phyloP scores from a whole-genome alignment of 345 rosid genomes.

The Conringia planisiliqua region DNA sequence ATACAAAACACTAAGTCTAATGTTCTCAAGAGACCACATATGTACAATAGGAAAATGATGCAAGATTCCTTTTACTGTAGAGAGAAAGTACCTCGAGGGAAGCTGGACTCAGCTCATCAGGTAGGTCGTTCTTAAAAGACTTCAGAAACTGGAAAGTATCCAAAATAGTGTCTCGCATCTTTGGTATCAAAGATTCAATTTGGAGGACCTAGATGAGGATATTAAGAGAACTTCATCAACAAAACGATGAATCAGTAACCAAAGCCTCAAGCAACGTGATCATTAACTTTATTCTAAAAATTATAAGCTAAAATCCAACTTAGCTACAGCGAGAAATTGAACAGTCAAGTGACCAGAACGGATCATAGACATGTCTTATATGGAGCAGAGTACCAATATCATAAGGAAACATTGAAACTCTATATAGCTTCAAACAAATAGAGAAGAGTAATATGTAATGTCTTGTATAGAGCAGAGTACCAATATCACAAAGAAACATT shows the following conservation, averaged over 20 bases:
- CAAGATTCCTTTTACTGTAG: neutral
- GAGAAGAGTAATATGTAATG: neutral
- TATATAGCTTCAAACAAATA: no score
- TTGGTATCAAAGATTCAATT: conserved; percentile 63
- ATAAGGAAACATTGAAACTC: neutral
- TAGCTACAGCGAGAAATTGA: neutral
- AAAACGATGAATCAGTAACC: neutral
- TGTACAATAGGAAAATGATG: neutral
- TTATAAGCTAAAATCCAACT: neutral
- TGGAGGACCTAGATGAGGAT: conserved; percentile 60
- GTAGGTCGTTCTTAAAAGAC: conserved; percentile 46
- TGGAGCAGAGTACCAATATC: neutral
- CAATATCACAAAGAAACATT: neutral
- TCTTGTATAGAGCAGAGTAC: neutral
- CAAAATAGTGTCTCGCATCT: conserved; percentile 53
- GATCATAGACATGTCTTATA: neutral
- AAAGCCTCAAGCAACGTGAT: neutral
- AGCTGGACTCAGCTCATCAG: conserved; percentile 60
- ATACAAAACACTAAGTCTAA: neutral
- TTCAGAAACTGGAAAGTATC: conserved; percentile 59
- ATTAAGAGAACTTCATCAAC: conserved; percentile 17
- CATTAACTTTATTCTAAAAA: neutral
- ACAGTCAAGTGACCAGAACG: neutral
- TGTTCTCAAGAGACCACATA: neutral
- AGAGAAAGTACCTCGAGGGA: conserved; percentile 69